A percentile compares a stretch with the other conserved stretches of the same genome.
Conservation (phyloP, 1,284 basidiomycete species). For the Exobasidium cylindrosporum region DNA sequence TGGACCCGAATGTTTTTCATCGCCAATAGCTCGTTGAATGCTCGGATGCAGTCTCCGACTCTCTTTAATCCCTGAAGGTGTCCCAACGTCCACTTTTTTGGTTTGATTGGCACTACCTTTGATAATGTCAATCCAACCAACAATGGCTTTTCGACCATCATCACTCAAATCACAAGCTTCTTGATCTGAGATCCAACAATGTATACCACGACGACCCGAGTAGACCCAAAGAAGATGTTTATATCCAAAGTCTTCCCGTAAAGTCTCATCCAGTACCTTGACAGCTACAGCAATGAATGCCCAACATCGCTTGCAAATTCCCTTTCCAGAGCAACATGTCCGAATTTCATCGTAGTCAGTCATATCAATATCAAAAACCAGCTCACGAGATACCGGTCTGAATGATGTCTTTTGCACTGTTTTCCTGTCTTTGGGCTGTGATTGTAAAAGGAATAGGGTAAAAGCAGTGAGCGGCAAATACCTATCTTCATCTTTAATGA, state of each 20-base stretch:
- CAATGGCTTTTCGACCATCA: conserved; percentile 80
- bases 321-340: conserved; percentile 88
- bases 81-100: conserved; percentile 72
- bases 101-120: conserved; percentile 72
- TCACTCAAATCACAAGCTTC: conserved; percentile 86
- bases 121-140: conserved; percentile 82
- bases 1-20: conserved; percentile 52
- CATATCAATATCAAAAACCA: conserved; percentile 99
- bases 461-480: too few relatives aligned
- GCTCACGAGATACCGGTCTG: conserved; percentile 77
- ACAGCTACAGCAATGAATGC: conserved; percentile 89
- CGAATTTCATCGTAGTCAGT: conserved; percentile 96
- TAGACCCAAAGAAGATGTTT: conserved; percentile 89
- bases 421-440: conserved; percentile 84
- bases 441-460: too few relatives aligned
- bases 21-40: conserved; percentile 47
- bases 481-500: too few relatives aligned
- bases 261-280: conserved; percentile 73
- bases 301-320: conserved; percentile 93
- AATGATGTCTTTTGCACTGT: conserved; percentile 74
- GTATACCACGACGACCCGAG: conserved; percentile 95
- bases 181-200: conserved; percentile 92
- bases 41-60: conserved; percentile 52
- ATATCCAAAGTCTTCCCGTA: conserved; percentile 79
- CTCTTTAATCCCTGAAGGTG: neutral